Base-by-base conservation (phyloP, 305 asterid species). In the Andrographis paniculata region DNA sequence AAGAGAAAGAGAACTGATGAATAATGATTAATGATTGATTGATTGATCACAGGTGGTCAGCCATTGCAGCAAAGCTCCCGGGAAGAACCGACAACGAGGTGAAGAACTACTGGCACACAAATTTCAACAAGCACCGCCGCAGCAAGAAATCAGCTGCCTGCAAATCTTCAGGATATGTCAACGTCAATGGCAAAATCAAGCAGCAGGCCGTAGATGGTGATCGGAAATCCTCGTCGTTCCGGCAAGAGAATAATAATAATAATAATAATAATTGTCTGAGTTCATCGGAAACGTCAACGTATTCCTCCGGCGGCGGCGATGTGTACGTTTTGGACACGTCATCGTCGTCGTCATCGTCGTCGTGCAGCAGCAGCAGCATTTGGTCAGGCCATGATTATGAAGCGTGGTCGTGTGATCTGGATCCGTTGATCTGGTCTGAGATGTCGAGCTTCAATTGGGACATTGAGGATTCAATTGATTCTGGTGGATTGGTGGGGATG, bases 21-120 rank as follows among this genome's bases (percentile, higher is more conserved):
- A 66, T 88, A 6, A 44, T 59, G 9, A 82, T 82, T 23, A n/a
- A n/a, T n/a, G n/a, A n/a, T n/a, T n/a, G n/a, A n/a, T n/a, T n/a
- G n/a, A n/a, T n/a, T n/a, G n/a, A n/a, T n/a, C 35, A 0, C 58
- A 78, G 93, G 56, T 82, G 85, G 93, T 69, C 93, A 4, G 48
- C 56, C 7, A 82, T 82, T 23, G 78, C 88, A 2, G 46, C 35
- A 37, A 41, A 42, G 1, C 51, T 82, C 18, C 68, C 71, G 0
- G 93, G 79, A 36, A 55, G 87, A 61, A 67, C 77, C 0, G 92
- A 80, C 33, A 77, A 75, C 17, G 87, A 81, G 14, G 58, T 78
- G 39, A 81, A 81, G 60, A 81, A 81, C 6, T 63, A 59, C n/a
- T 81, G 80, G 82, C 78, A 78, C 40, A 54, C 76, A 15, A 72